These are phyloP conservation scores for Neurospora sublineolata DNA, from an alignment of 495 filamentous ascomycete species.

Conservation along the genomic window DNA sequence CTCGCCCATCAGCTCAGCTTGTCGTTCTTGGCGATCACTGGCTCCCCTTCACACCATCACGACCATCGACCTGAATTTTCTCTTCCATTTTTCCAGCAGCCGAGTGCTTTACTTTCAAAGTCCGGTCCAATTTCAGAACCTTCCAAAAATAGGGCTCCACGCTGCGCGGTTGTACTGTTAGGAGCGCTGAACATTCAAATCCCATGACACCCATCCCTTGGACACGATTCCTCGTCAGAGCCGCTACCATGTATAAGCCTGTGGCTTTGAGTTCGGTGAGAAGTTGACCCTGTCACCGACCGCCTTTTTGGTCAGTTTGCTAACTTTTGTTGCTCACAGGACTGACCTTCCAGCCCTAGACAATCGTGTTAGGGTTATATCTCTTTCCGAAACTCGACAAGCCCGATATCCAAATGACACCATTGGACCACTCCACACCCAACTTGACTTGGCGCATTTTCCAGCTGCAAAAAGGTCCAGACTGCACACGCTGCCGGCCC, in stretches of 20 bases:
- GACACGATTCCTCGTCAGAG: neutral
- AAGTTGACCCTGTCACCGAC: neutral
- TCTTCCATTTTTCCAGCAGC: no score
- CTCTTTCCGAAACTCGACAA: neutral
- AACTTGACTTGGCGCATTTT: neutral
- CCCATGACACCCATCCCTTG: neutral
- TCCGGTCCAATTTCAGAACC: no score
- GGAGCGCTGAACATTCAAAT: neutral
- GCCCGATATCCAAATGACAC: neutral
- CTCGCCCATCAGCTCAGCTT: neutral
- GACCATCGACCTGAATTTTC: no score
- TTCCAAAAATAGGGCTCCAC: no score
- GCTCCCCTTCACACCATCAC: neutral
- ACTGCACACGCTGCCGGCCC: neutral
- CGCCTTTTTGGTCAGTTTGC: neutral
- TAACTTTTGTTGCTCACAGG: neutral
- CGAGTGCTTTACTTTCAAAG: no score
- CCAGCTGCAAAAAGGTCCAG: neutral
- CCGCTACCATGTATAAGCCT: neutral
- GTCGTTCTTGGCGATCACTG: neutral
- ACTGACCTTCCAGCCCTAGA: neutral
- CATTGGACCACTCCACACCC: neutral
- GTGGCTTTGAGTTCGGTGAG: neutral
- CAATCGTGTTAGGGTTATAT: neutral
- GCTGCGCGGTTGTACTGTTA: no score